Evolutionary conservation across 805 yeast species (phyloP).

Genomic region (Scheffersomyces ergatensis): DNA sequence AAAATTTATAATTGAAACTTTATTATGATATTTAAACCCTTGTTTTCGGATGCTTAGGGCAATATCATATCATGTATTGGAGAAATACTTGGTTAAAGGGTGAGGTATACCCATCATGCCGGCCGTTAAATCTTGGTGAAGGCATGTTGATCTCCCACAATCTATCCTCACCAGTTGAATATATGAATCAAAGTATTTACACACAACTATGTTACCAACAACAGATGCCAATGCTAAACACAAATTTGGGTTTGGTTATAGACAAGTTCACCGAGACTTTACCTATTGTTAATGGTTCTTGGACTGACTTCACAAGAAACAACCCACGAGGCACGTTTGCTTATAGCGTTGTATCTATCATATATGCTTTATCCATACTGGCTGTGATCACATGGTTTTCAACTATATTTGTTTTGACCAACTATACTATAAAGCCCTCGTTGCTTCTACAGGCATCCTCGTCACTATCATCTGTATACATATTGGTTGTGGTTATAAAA

Average conservation of each 20-base stretch:
- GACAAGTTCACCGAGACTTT: constrained; percentile 26
- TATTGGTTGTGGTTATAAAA: constrained; percentile 48
- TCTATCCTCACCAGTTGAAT: constrained; percentile 16
- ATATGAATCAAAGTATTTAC: constrained; percentile 21
- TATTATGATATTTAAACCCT: too few relatives aligned
- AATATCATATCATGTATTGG: constrained; percentile 38
- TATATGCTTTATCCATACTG: constrained; percentile 61
- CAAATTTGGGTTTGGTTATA: constrained; percentile 32
- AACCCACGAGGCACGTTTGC: constrained; percentile 43
- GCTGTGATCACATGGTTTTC: constrained; percentile 63
- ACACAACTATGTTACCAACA: constrained; percentile 30
- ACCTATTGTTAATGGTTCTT: constrained; percentile 45
- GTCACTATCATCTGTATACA: constrained; percentile 51
- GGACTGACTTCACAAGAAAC: constrained; percentile 42
- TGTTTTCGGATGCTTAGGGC: too few relatives aligned
- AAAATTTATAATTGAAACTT: too few relatives aligned
- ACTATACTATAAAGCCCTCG: constrained; percentile 63
- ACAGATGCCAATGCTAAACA: constrained; percentile 35
- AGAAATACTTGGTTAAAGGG: constrained; percentile 18
- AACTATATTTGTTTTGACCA: constrained; percentile 63
- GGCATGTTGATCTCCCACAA: constrained; percentile 34
- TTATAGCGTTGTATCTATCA: constrained; percentile 58
- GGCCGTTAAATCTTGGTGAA: constrained; percentile 22
- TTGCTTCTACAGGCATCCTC: constrained; percentile 49
- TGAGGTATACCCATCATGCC: constrained; percentile 29